Evolutionary conservation across 2,329 filamentous ascomycete species (phyloP).

Genomic region (Calycina marina): DNA sequence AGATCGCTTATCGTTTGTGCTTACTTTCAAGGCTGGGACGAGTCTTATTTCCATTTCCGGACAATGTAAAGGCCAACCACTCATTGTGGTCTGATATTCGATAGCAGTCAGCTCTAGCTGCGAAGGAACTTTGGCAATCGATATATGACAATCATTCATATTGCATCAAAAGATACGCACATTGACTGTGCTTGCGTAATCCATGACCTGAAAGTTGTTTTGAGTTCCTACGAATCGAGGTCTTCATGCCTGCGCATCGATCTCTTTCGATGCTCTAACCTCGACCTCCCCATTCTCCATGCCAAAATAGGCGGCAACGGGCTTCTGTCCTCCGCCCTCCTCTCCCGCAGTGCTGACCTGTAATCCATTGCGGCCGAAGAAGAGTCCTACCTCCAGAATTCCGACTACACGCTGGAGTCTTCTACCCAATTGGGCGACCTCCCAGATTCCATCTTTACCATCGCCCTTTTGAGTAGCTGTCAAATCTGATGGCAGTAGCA

Average conservation of each 20-base stretch:
- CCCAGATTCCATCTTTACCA: slow-evolving; percentile 57
- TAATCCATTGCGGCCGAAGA: slow-evolving; percentile 66
- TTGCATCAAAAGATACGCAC: too few relatives aligned
- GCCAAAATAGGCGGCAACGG: slow-evolving; percentile 88
- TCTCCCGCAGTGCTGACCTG: slow-evolving; percentile 46
- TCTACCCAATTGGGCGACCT: slow-evolving; percentile 59
- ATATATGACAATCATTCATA: too few relatives aligned
- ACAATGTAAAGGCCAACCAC: too few relatives aligned
- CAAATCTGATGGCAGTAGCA: slow-evolving; percentile 47
- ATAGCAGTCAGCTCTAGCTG: too few relatives aligned
- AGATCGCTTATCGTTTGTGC: too few relatives aligned
- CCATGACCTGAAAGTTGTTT: too few relatives aligned
- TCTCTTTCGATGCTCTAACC: slow-evolving; percentile 29
- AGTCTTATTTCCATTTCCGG: too few relatives aligned
- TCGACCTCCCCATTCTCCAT: slow-evolving; percentile 62
- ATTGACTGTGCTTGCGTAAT: too few relatives aligned
- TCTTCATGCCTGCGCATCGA: slow-evolving; percentile 16
- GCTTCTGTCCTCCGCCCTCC: slow-evolving; percentile 67
- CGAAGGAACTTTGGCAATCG: too few relatives aligned
- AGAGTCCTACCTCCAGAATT: slow-evolving; percentile 84
- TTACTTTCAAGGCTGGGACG: too few relatives aligned
- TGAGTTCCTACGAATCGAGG: too few relatives aligned
- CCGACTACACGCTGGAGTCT: slow-evolving; percentile 71
- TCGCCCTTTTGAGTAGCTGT: slow-evolving; percentile 31
- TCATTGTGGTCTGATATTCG: too few relatives aligned